Percentiles rank a stretch among this genome's conserved stretches.
These are phyloP conservation scores for Ophiostoma sp. DNA, from an alignment of 2,329 filamentous ascomycete species.

Conservation along the genomic window DNA sequence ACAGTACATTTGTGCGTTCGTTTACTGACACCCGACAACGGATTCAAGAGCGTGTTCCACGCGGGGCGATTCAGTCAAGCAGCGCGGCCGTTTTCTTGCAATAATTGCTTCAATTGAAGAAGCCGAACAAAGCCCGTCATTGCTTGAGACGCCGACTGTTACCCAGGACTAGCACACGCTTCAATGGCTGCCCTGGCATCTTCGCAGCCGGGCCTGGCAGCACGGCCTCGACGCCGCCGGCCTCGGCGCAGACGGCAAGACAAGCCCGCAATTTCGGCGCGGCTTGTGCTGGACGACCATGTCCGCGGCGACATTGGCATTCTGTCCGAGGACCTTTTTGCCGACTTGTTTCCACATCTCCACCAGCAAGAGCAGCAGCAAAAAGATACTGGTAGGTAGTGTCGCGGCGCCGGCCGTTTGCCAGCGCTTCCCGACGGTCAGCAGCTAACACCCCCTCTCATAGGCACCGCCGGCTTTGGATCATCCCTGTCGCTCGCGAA, in stretches of 20 bases:
- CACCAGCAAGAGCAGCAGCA: constrained; percentile 28
- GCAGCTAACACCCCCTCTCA: neutral
- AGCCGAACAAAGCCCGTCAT: neutral
- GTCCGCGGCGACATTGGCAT: constrained; percentile 80
- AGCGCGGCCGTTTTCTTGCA: neutral
- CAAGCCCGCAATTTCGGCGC: constrained; percentile 71
- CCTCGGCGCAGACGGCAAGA: constrained; percentile 55
- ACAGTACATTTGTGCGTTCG: neutral
- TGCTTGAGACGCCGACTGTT: neutral
- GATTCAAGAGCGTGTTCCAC: neutral
- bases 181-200: constrained; percentile 4
- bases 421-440: too few species aligned
- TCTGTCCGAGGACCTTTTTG: constrained; percentile 78
- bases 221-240: constrained; percentile 29
- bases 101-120: neutral
- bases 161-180: neutral
- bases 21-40: neutral
- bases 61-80: neutral
- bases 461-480: constrained; percentile 21
- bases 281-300: constrained; percentile 77
- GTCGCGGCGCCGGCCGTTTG: neutral
- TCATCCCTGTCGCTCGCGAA: constrained; percentile 22
- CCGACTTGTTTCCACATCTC: constrained; percentile 68
- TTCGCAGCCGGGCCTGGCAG: neutral
- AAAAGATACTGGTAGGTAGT: constrained; percentile 38